phyloP scores from a whole-genome alignment of 2,329 filamentous ascomycete species.

The Lasiodiplodia citricola region DNA sequence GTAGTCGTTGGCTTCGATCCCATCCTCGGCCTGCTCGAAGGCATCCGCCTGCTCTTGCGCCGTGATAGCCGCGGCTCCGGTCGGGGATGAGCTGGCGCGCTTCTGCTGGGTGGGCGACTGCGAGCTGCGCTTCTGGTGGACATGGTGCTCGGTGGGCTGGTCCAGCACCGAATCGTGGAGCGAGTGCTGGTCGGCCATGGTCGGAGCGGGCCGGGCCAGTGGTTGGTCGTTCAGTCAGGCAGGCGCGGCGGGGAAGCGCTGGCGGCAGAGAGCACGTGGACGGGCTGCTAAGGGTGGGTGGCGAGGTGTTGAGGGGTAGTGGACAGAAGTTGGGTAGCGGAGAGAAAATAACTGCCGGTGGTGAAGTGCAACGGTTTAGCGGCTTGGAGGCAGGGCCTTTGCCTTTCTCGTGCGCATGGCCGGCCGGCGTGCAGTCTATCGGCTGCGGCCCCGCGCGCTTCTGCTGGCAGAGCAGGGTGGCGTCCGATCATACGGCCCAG shows the following conservation, averaged over 20 bases:
- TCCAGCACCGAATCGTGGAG: constrained; percentile 23
- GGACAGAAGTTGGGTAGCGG: not conserved
- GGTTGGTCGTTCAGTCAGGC: no score
- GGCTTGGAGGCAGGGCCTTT: constrained; percentile 1
- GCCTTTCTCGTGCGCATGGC: not conserved
- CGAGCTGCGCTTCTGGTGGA: not conserved
- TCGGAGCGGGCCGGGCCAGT: constrained; percentile 9
- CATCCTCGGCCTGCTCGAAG: constrained; percentile 29
- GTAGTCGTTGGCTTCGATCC: constrained; percentile 31
- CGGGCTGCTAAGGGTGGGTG: not conserved
- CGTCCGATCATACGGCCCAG: not conserved
- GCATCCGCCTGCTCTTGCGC: constrained; percentile 27
- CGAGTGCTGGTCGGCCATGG: constrained; percentile 17
- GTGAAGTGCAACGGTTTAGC: constrained; percentile 11
- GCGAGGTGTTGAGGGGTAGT: not conserved
- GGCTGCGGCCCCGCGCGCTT: not conserved
- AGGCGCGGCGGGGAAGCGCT: not conserved
- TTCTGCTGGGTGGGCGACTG: constrained; percentile 2
- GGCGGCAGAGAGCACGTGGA: not conserved
- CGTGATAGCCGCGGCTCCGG: not conserved
- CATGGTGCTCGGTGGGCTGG: constrained; percentile 11
- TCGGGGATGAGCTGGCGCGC: not conserved
- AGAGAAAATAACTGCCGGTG: constrained; percentile 19
- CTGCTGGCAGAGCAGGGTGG: not conserved
- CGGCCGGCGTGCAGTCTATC: constrained; percentile 1